Conservation (phyloP, 805 yeast species). For the Kodamaea hsintzibuensis region DNA sequence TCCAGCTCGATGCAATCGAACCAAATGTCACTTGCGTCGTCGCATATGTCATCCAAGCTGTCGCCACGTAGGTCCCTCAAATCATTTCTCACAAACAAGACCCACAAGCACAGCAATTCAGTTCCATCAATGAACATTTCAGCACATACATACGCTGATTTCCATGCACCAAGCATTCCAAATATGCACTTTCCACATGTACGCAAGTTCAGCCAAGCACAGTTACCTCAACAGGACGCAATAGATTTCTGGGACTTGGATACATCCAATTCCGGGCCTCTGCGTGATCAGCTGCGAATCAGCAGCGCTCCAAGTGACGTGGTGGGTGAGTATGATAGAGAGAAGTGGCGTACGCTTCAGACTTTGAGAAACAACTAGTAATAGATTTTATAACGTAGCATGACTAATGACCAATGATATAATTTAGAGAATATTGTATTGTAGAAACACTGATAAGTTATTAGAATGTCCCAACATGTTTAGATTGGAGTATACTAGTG, state of each 20-base stretch:
- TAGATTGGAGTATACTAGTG: too few relatives aligned
- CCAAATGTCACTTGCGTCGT: constrained; percentile 27
- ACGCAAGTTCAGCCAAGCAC: constrained; percentile 4
- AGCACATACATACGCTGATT: constrained; percentile 1
- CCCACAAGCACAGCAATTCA: constrained; percentile 15
- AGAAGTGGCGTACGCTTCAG: constrained; percentile 61
- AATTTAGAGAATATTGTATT: too few relatives aligned
- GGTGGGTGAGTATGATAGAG: constrained; percentile 64
- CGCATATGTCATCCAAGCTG: constrained; percentile 28
- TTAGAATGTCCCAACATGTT: too few relatives aligned
- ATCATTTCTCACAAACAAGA: constrained; percentile 13
- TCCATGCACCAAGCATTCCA: neutral
- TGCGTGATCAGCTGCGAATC: constrained; percentile 35
- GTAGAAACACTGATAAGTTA: too few relatives aligned
- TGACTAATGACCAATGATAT: neutral
- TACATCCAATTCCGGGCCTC: constrained; percentile 4
- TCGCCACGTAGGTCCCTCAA: constrained; percentile 34
- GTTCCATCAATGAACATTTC: constrained; percentile 7
- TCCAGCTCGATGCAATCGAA: constrained; percentile 28
- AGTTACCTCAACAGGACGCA: constrained; percentile 5
- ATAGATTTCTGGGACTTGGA: constrained; percentile 26
- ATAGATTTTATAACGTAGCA: neutral
- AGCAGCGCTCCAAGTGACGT: constrained; percentile 56
- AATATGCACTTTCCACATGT: neutral
- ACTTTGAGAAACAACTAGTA: constrained; percentile 23